phyloP scores from a whole-genome alignment of 441 rosid genomes.

The Erodium moschatum region DNA sequence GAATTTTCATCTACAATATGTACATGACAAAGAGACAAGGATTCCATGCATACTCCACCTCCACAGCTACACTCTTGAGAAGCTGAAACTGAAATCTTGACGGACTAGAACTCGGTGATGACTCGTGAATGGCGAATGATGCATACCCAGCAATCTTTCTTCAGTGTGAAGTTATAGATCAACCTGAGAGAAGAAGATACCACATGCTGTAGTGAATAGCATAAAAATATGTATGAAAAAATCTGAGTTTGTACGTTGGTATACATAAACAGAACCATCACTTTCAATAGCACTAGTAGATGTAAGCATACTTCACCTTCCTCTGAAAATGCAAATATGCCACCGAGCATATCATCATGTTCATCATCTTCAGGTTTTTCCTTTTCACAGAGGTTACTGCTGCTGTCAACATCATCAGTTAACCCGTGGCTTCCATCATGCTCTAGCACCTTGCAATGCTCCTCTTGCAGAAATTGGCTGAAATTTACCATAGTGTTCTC shows the following conservation, averaged over 20 bases:
- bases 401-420: constrained; percentile 36
- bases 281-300: background rate
- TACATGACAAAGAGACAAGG: constrained; percentile 35
- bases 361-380: constrained; percentile 56
- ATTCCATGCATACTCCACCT: constrained; percentile 21
- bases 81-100: constrained; percentile 17
- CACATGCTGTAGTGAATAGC: background rate
- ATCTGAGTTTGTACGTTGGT: too few species aligned
- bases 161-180: constrained; percentile 19
- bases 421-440: constrained; percentile 28
- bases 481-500: constrained; percentile 39
- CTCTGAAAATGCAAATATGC: constrained; percentile 82
- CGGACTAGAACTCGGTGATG: constrained; percentile 12
- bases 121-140: constrained; percentile 2
- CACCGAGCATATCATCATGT: constrained; percentile 71
- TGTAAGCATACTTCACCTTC: constrained; percentile 43
- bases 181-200: constrained; percentile 39
- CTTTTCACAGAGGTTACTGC: constrained; percentile 37
- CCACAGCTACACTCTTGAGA: constrained; percentile 22
- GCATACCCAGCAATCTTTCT: background rate
- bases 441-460: constrained; percentile 35
- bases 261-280: too few species aligned
- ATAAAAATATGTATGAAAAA: background rate
- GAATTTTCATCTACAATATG: constrained; percentile 60
- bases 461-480: constrained; percentile 61